Evolutionary conservation across 306 rosid species (phyloP).

Genomic region (Vigna trinervia): DNA sequence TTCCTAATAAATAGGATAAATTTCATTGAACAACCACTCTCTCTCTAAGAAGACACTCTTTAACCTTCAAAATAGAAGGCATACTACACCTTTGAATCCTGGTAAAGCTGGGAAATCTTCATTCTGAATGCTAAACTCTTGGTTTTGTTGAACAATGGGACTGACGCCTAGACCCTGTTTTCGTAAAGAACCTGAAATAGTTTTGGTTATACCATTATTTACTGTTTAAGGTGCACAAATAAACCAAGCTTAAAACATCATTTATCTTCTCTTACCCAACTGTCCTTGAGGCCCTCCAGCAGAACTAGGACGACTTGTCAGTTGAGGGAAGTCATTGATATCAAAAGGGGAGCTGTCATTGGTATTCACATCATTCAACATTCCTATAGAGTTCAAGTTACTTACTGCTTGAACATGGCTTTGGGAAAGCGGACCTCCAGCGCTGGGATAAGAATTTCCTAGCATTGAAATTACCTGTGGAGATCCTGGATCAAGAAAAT

Average conservation of each 20-base stretch:
- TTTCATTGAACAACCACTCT: conserved; percentile 2
- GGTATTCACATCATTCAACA: conserved; percentile 92
- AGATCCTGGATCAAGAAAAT: conserved; percentile 77
- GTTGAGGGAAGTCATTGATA: conserved; percentile 90
- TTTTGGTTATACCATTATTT: conserved; percentile 36
- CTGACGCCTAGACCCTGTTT: conserved; percentile 94
- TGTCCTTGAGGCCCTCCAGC: conserved; percentile 99
- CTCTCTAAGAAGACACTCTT: conserved; percentile 1
- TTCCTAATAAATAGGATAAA: background rate
- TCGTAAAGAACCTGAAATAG: conserved; percentile 84
- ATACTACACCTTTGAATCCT: conserved; percentile 83
- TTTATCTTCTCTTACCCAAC: conserved; percentile 61
- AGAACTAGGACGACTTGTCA: conserved; percentile 92
- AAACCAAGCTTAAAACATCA: conserved; percentile 22
- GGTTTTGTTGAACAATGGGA: conserved; percentile 97
- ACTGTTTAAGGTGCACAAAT: conserved; percentile 29
- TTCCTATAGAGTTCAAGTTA: conserved; percentile 85
- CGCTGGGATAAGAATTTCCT: conserved; percentile 81
- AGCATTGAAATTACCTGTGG: conserved; percentile 90
- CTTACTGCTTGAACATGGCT: conserved; percentile 77
- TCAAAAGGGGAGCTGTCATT: conserved; percentile 87
- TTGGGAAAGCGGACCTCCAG: conserved; percentile 91
- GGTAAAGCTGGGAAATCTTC: conserved; percentile 99
- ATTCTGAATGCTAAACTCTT: conserved; percentile 96
- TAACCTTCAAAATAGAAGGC: conserved; percentile 19